These are phyloP conservation scores for Chalaropsis thielavioides DNA, from an alignment of 2,329 filamentous ascomycete genomes.

Conservation along the genomic window DNA sequence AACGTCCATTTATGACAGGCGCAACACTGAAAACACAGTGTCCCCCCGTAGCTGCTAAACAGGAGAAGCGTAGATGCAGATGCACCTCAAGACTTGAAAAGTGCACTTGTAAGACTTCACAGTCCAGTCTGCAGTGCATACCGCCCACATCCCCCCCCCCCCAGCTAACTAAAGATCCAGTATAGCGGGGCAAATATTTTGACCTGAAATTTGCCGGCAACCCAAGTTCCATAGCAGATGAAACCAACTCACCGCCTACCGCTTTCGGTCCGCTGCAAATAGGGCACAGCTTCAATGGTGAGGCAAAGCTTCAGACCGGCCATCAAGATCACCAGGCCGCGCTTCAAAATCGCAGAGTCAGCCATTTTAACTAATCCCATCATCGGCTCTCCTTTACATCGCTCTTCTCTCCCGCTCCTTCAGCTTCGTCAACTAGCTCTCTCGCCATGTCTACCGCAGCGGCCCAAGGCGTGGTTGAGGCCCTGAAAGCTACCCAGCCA, in stretches of 20 bases:
- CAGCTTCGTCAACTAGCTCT: background rate
- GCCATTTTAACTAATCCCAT: background rate
- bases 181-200: background rate
- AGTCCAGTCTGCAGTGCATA: background rate
- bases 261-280: background rate
- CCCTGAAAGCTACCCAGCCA: conserved; percentile 17
- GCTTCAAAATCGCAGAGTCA: background rate
- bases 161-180: background rate
- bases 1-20: background rate
- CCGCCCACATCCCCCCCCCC: conserved; percentile 1
- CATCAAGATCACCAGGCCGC: background rate
- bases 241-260: background rate
- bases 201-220: background rate
- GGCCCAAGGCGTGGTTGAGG: conserved; percentile 15
- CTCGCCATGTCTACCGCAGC: conserved; percentile 8
- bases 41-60: background rate
- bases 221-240: background rate
- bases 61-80: background rate
- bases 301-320: background rate
- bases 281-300: background rate
- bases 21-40: background rate
- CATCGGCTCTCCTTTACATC: background rate
- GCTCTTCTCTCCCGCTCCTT: background rate
- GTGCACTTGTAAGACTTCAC: background rate
- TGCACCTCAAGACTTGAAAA: background rate